A percentile compares a stretch with the other conserved stretches of the same genome.
These are phyloP conservation scores for Mycena kentingensis DNA, from an alignment of 768 basidiomycete species.

Conservation along the genomic window DNA sequence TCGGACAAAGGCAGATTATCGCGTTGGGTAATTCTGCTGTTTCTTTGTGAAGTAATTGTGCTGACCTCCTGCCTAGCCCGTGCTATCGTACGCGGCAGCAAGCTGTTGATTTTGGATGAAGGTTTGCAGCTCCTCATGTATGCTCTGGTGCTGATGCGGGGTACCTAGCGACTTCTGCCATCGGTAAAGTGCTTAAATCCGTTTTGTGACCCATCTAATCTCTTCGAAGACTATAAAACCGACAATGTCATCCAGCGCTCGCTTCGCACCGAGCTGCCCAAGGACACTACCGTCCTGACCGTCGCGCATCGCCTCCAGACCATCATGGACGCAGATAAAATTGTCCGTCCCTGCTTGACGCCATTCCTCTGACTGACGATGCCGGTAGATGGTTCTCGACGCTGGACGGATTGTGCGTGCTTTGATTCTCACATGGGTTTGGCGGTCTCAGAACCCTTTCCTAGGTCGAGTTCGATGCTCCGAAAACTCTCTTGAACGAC, in stretches of 20 bases:
- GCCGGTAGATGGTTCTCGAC: conserved; percentile 40
- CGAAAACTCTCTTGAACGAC: conserved; percentile 49
- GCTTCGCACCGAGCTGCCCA: conserved; percentile 37
- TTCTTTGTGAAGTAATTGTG: neutral
- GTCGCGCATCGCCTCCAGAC: conserved; percentile 33
- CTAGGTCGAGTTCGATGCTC: conserved; percentile 55
- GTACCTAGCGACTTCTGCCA: conserved; percentile 12
- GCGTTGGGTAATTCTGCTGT: conserved; percentile 42
- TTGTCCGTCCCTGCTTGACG: conserved; percentile 30
- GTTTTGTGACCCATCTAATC: too few species aligned
- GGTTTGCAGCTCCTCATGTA: neutral
- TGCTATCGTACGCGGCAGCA: conserved; percentile 9
- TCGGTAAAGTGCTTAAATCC: too few species aligned
- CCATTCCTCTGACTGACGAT: conserved; percentile 11
- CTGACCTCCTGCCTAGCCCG: neutral
- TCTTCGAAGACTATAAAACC: conserved; percentile 30
- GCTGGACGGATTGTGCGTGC: conserved; percentile 39
- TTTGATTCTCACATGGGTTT: neutral
- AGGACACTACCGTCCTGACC: conserved; percentile 32
- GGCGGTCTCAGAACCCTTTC: neutral
- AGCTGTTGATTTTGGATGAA: conserved; percentile 20
- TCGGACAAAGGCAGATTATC: conserved; percentile 48
- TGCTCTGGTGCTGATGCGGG: neutral
- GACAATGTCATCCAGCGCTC: conserved; percentile 45
- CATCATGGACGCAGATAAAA: conserved; percentile 33